Evolutionary conservation across 371 early-diverging fungal species (phyloP).

Genomic region (Circinella umbellata): DNA sequence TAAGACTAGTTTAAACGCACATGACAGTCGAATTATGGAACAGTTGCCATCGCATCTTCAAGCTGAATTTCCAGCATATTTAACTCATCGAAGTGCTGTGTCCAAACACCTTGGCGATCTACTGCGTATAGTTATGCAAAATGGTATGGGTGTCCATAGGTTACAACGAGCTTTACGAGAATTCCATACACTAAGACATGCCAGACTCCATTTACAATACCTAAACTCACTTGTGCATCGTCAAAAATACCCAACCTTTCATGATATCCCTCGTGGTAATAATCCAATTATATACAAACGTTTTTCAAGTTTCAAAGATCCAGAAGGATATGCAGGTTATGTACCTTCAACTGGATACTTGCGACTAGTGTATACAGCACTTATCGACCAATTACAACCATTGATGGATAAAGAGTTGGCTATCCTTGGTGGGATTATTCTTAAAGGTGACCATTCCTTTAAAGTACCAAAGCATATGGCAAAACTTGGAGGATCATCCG

Average conservation of each 20-base stretch:
- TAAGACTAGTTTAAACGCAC: slow-evolving; percentile 1
- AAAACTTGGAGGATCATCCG: not conserved
- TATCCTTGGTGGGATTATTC: not conserved
- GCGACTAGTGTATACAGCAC: not conserved
- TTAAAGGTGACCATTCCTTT: slow-evolving; percentile 3
- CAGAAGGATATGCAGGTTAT: slow-evolving; percentile 9
- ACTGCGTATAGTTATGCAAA: slow-evolving; percentile 19
- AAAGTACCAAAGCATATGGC: not conserved
- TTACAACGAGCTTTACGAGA: slow-evolving; percentile 20
- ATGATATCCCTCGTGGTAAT: not conserved
- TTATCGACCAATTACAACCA: slow-evolving; percentile 1
- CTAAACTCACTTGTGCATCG: slow-evolving; percentile 8
- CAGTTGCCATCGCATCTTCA: slow-evolving; percentile 19
- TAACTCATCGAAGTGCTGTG: slow-evolving; percentile 26
- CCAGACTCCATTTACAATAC: slow-evolving; percentile 16
- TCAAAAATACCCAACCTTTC: not conserved
- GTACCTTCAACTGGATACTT: slow-evolving; percentile 14
- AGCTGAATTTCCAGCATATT: slow-evolving; percentile 25
- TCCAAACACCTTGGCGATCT: slow-evolving; percentile 21
- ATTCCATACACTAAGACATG: slow-evolving; percentile 18
- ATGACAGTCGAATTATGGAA: slow-evolving; percentile 5
- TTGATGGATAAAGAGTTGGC: not conserved
- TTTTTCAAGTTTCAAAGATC: slow-evolving; percentile 11
- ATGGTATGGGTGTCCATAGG: slow-evolving; percentile 16
- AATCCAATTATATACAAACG: not conserved